A percentile compares a stretch with the other conserved stretches of the same genome.
phyloP scores from a whole-genome alignment of 305 asterid genomes.

The Andrographis paniculata region DNA sequence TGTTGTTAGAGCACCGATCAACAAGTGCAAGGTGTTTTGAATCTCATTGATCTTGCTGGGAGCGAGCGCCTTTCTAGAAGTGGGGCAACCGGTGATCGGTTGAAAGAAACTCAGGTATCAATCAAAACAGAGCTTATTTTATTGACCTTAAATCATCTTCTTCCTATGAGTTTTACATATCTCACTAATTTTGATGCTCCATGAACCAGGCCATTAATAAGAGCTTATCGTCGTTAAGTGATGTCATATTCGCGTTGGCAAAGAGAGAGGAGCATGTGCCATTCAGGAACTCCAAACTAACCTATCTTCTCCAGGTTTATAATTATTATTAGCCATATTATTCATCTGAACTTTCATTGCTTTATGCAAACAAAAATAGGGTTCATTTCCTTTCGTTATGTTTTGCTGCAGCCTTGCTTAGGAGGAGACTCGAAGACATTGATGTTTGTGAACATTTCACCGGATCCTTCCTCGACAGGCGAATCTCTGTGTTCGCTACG shows the following conservation, averaged over 20 bases:
- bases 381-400: conserved; percentile 4
- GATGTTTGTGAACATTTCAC: conserved; percentile 91
- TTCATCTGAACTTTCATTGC: neutral
- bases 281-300: conserved; percentile 85
- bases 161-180: neutral
- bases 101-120: conserved; percentile 91
- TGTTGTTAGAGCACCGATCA: conserved; percentile 71
- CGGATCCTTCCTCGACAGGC: conserved; percentile 66
- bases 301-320: conserved; percentile 91
- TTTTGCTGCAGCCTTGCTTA: conserved; percentile 75
- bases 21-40: conserved; percentile 88
- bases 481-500: conserved; percentile 96
- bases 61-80: conserved; percentile 97
- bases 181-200: conserved; percentile 1
- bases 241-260: conserved; percentile 91
- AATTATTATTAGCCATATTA: too few relatives aligned
- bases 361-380: too few relatives aligned
- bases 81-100: conserved; percentile 89
- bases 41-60: conserved; percentile 96
- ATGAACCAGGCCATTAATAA: conserved; percentile 76
- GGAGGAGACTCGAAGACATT: conserved; percentile 95
- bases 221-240: conserved; percentile 85
- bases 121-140: neutral
- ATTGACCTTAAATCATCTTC: too few relatives aligned
- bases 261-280: conserved; percentile 98